phyloP scores from a whole-genome alignment of 108 stramenopile species.

The Nannochloropsis gaditana region DNA sequence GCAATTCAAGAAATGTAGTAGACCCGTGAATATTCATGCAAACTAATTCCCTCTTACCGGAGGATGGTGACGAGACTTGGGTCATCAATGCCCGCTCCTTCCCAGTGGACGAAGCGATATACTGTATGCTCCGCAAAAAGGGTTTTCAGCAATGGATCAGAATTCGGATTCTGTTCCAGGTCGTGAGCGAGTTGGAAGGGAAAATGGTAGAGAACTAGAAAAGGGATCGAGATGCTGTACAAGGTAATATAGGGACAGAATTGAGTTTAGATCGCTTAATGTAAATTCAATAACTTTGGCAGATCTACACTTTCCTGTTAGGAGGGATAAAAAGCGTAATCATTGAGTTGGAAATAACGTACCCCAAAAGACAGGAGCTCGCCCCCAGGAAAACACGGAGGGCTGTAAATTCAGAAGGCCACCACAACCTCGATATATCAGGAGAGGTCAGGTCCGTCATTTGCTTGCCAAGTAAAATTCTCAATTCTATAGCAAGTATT shows the following conservation, averaged over 20 bases:
- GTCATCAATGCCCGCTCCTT: not conserved
- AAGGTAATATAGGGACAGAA: too few relatives aligned
- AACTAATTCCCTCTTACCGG: not conserved
- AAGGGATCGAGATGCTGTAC: not conserved
- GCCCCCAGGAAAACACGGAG: not conserved
- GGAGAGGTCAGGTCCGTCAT: too few relatives aligned
- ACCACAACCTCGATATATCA: too few relatives aligned
- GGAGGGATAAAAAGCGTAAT: not conserved
- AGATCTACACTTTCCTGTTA: not conserved
- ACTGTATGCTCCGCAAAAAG: not conserved
- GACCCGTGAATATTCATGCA: too few relatives aligned
- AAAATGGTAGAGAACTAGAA: not conserved
- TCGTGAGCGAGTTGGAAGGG: not conserved
- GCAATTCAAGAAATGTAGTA: too few relatives aligned
- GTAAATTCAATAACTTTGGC: too few relatives aligned
- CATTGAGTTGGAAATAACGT: not conserved
- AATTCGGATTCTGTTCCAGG: not conserved
- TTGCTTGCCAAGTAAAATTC: too few relatives aligned
- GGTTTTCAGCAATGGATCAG: not conserved
- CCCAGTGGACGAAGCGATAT: constrained; percentile 7
- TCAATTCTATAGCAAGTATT: too few relatives aligned
- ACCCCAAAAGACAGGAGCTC: not conserved
- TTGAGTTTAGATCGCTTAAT: too few relatives aligned
- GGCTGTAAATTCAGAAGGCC: not conserved
- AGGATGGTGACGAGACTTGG: not conserved